Evolutionary conservation across 352 stramenopile species (phyloP).

Genomic region (Phytophthora lateralis): DNA sequence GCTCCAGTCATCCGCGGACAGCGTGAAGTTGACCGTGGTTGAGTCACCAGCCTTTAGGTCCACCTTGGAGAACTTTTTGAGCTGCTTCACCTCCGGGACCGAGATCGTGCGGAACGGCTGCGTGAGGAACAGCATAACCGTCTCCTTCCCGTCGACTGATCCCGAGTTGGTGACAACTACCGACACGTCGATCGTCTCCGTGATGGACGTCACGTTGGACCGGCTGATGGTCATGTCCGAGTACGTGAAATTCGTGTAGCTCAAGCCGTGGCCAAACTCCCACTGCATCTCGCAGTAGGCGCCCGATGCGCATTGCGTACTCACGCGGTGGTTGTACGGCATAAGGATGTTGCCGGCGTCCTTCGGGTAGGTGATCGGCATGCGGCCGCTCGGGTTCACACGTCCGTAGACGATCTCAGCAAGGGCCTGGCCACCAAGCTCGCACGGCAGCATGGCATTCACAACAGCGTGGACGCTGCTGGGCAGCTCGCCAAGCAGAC

Average conservation of each 20-base stretch:
- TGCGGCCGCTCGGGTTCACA: slow-evolving; percentile 81
- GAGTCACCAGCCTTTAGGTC: slow-evolving; percentile 45
- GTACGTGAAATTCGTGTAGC: slow-evolving; percentile 73
- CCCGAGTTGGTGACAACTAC: slow-evolving; percentile 77
- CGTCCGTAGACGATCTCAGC: slow-evolving; percentile 81
- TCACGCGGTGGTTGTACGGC: slow-evolving; percentile 75
- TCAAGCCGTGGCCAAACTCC: slow-evolving; percentile 65
- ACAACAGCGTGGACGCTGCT: slow-evolving; percentile 72
- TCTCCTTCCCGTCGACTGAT: slow-evolving; percentile 59
- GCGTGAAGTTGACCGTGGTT: slow-evolving; percentile 41
- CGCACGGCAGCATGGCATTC: slow-evolving; percentile 76
- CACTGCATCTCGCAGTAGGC: slow-evolving; percentile 61
- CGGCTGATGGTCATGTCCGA: slow-evolving; percentile 43
- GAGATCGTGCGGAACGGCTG: slow-evolving; percentile 62
- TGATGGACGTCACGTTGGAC: slow-evolving; percentile 32
- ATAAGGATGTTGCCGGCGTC: slow-evolving; percentile 59
- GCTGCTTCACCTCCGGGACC: slow-evolving; percentile 77
- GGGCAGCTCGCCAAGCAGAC: slow-evolving; percentile 62
- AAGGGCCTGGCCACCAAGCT: slow-evolving; percentile 79
- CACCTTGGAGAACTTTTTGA: slow-evolving; percentile 84
- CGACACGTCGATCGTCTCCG: slow-evolving; percentile 47
- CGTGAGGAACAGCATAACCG: slow-evolving; percentile 75
- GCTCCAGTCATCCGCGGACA: slow-evolving; percentile 59
- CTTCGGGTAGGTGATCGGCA: slow-evolving; percentile 87
- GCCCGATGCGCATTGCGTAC: slow-evolving; percentile 44